These are phyloP conservation scores for Naganishia sp. DNA, from an alignment of 1,284 basidiomycete genomes.

Conservation along the genomic window DNA sequence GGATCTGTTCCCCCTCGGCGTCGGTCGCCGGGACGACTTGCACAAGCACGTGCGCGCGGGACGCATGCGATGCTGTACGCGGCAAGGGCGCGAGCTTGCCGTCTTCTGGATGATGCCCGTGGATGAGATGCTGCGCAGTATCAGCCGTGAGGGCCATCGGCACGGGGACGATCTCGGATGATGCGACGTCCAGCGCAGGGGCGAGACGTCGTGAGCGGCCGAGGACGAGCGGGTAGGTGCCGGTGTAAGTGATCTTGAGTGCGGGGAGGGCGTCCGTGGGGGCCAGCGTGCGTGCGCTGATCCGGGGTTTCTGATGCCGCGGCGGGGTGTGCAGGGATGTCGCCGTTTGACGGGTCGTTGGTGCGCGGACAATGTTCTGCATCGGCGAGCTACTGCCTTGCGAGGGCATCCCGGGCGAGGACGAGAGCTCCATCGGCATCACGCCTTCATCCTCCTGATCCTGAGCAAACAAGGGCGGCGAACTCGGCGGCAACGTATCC, in stretches of 20 bases:
- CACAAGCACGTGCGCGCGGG: slow-evolving; percentile 28
- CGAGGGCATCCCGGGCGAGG: not conserved
- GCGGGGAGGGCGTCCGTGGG: not conserved
- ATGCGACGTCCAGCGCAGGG: not conserved
- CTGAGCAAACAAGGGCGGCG: slow-evolving; percentile 6
- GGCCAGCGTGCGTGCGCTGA: slow-evolving; percentile 12
- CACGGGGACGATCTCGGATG: slow-evolving; percentile 2
- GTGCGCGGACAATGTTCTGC: not conserved
- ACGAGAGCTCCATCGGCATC: not conserved
- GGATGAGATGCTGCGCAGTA: not conserved
- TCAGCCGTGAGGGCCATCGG: not conserved
- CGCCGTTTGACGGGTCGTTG: not conserved
- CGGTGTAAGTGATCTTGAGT: slow-evolving; percentile 19
- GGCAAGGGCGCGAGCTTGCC: slow-evolving; percentile 21
- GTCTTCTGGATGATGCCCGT: not conserved
- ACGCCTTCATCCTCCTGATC: not conserved
- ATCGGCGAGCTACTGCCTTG: not conserved
- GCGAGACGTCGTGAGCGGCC: slow-evolving; percentile 20
- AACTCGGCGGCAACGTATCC: slow-evolving; percentile 10
- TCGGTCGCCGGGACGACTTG: slow-evolving; percentile 5
- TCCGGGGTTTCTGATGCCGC: slow-evolving; percentile 1
- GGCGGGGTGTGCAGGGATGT: not conserved
- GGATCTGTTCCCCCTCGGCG: slow-evolving; percentile 2
- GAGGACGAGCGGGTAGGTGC: slow-evolving; percentile 29
- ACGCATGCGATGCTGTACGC: slow-evolving; percentile 28